Conservation (phyloP, 495 filamentous ascomycete genomes). For the Aspergillus taichungensis region DNA sequence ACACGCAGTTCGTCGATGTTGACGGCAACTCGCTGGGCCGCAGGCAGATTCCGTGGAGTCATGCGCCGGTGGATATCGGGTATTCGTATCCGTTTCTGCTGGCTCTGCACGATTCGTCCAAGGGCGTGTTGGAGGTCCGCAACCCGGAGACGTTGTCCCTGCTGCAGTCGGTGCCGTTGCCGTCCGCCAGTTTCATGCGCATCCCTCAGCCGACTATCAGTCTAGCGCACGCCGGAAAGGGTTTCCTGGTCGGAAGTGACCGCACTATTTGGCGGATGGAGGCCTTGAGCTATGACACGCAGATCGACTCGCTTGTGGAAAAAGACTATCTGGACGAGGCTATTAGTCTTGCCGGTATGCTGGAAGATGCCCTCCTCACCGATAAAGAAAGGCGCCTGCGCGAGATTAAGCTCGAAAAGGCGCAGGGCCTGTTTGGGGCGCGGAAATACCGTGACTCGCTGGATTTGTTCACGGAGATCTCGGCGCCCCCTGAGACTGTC, state of each 20-base stretch:
- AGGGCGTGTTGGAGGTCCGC: slow-evolving; percentile 80
- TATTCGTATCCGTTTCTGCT: slow-evolving; percentile 95
- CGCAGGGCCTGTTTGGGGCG: slow-evolving; percentile 70
- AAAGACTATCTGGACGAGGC: slow-evolving; percentile 81
- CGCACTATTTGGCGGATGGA: slow-evolving; percentile 92
- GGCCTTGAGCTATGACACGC: slow-evolving; percentile 83
- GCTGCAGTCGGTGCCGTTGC: slow-evolving; percentile 74
- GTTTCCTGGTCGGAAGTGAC: slow-evolving; percentile 84
- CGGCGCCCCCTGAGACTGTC: slow-evolving; percentile 82
- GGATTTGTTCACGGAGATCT: slow-evolving; percentile 81
- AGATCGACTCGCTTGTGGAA: slow-evolving; percentile 76
- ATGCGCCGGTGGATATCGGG: slow-evolving; percentile 80
- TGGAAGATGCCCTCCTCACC: slow-evolving; percentile 83
- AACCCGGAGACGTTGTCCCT: slow-evolving; percentile 87
- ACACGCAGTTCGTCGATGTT: slow-evolving; percentile 81
- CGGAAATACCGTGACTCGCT: slow-evolving; percentile 82
- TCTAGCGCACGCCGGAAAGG: slow-evolving; percentile 87
- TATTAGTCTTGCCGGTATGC: slow-evolving; percentile 75
- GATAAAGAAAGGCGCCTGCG: slow-evolving; percentile 74
- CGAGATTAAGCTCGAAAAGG: slow-evolving; percentile 83
- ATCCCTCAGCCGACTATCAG: slow-evolving; percentile 93
- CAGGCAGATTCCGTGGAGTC: slow-evolving; percentile 82
- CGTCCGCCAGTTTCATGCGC: slow-evolving; percentile 72
- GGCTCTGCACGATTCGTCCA: slow-evolving; percentile 71
- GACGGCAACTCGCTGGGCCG: slow-evolving; percentile 75